phyloP scores from a whole-genome alignment of 2,329 filamentous ascomycete genomes.

The Thyridium curvatum region DNA sequence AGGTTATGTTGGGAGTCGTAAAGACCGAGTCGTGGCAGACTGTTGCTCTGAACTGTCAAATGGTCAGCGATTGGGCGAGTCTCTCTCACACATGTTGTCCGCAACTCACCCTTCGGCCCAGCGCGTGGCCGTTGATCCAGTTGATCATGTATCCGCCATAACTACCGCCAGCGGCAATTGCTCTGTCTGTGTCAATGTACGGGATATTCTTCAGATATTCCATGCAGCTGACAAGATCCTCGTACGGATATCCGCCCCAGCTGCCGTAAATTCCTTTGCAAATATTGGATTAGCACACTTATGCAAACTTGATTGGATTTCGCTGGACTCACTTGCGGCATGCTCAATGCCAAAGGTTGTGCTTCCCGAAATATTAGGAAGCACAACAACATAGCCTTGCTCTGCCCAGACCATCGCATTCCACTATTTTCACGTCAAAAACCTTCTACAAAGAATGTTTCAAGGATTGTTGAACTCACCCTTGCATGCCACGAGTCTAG shows the following conservation, averaged over 20 bases:
- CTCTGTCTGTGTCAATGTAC: conserved; percentile 46
- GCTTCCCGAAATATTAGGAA: conserved; percentile 53
- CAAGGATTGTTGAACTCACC: neutral
- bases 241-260: conserved; percentile 49
- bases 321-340: conserved; percentile 10
- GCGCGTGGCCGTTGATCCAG: conserved; percentile 23
- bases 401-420: conserved; percentile 52
- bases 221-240: conserved; percentile 49
- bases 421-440: conserved; percentile 25
- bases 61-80: neutral
- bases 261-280: conserved; percentile 36
- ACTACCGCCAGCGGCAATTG: conserved; percentile 44
- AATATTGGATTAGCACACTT: conserved; percentile 18
- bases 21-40: conserved; percentile 46
- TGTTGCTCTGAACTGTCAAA: conserved; percentile 42
- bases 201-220: conserved; percentile 40
- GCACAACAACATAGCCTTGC: conserved; percentile 54
- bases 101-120: conserved; percentile 17
- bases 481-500: conserved; percentile 32
- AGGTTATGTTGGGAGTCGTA: conserved; percentile 17
- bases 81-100: no score
- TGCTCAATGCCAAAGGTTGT: conserved; percentile 45
- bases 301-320: conserved; percentile 8
- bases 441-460: no score
- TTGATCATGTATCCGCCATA: conserved; percentile 58